Evolutionary conservation across 2,329 filamentous ascomycete genomes (phyloP).

Genomic region (Monilinia fructicola): DNA sequence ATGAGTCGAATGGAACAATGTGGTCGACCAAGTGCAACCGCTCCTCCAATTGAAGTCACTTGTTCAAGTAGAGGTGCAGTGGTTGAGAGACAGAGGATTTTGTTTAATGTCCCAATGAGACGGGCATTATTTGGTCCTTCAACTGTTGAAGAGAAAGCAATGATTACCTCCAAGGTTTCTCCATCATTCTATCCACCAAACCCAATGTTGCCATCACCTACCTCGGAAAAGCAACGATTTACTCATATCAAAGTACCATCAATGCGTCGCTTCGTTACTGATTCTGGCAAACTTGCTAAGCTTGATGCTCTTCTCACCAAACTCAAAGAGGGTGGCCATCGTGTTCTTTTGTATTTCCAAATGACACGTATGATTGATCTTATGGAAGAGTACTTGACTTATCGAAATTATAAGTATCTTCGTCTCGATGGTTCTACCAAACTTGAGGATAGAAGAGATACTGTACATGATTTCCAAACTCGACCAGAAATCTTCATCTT

Average conservation of each 20-base stretch:
- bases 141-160: constrained; percentile 65
- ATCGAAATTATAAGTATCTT: constrained; percentile 98
- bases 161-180: constrained; percentile 73
- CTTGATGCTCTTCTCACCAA: constrained; percentile 83
- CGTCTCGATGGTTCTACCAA: constrained; percentile 96
- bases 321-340: constrained; percentile 88
- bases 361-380: constrained; percentile 99
- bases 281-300: constrained; percentile 92
- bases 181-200: constrained; percentile 61
- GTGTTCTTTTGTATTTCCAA: constrained; percentile 97
- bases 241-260: constrained; percentile 91
- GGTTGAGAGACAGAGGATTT: constrained; percentile 65
- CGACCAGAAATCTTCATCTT: constrained; percentile 96
- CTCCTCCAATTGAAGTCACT: constrained; percentile 80
- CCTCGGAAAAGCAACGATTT: constrained; percentile 78
- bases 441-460: constrained; percentile 93
- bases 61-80: constrained; percentile 66
- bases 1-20: constrained; percentile 79
- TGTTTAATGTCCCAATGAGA: constrained; percentile 79
- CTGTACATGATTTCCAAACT: constrained; percentile 94
- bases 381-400: constrained; percentile 98
- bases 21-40: constrained; percentile 73
- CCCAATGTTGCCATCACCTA: constrained; percentile 72
- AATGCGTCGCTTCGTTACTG: constrained; percentile 96
- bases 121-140: constrained; percentile 69